Base-by-base conservation (phyloP, 306 rosid genomes). In the Heteromeles arbutifolia region DNA sequence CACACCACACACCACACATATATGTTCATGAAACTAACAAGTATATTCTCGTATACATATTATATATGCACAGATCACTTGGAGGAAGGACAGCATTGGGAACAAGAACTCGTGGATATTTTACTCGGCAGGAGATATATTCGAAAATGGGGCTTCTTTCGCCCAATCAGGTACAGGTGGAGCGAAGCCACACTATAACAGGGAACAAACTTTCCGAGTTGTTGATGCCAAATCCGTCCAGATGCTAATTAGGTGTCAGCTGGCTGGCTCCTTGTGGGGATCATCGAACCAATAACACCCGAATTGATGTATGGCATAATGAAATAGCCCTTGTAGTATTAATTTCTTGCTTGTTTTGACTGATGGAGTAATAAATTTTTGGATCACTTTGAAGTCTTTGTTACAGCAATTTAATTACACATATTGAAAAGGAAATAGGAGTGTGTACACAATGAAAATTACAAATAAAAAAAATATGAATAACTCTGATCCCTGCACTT, bases 121-220 rank as follows among this genome's bases (percentile, higher is more conserved):
- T 52, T 74, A 57, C 48, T 85, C 83, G 0, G 67, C 67, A 25
- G 31, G 85, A 70, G 88, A 85, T 70, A 82, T 25, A 2, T 76
- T 81, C 22, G 81, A 81, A 64, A 85, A 85, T 57, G 85, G 88
- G 26, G 85, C 85, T 31, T 74, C 81, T 4, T 81, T 78, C 22
- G 26, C 26, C 14, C 70, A 75, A 28, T 65, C 75, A 0, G 76
- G 83, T 15, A 5, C 26, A 13, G 71, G 78, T 15, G 64, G 75
- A 13, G 83, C 80, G 28, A 68, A 52, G 8, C 85, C 83, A 18
- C 57, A 75, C 69, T 75, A 78, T 73, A 66, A 67, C 41, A 31
- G 52, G 15, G 76, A 70, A 18, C 83, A 78, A 29, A 65, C 64
- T 44, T 81, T 84, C 45, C 15, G 4, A 57, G 87, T 84, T 26